These are phyloP conservation scores for Plantago rigida DNA, from an alignment of 305 asterid genomes.

Conservation along the genomic window DNA sequence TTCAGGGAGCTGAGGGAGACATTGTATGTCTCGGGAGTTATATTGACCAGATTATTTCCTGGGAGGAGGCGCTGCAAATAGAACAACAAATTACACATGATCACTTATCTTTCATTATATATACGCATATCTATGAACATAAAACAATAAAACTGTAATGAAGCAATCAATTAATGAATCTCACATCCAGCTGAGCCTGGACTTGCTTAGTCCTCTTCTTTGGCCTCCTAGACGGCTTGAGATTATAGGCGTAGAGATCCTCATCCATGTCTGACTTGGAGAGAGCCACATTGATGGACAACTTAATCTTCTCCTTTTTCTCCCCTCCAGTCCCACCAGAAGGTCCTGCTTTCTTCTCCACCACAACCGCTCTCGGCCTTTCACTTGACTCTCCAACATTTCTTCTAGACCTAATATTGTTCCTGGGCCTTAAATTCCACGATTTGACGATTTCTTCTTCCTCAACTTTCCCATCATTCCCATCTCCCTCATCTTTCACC, in stretches of 20 bases:
- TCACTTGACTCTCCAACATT: no score
- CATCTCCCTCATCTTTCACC: no score
- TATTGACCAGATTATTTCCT: not conserved
- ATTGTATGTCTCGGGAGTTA: not conserved
- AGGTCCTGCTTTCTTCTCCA: no score
- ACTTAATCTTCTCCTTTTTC: conserved; percentile 44
- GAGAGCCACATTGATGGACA: conserved; percentile 38
- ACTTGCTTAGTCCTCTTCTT: conserved; percentile 56
- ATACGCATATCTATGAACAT: conserved; percentile 10
- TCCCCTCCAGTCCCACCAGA: conserved; percentile 27
- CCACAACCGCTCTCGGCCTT: no score
- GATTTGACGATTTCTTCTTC: no score
- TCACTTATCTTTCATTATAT: not conserved
- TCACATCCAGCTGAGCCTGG: conserved; percentile 61
- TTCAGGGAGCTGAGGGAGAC: no score
- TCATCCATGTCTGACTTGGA: conserved; percentile 66
- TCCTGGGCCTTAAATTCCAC: no score
- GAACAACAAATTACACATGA: no score
- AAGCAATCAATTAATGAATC: conserved; percentile 18
- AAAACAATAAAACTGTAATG: conserved; percentile 4
- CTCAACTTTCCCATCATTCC: no score
- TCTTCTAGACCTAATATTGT: no score
- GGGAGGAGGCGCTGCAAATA: not conserved
- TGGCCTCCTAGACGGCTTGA: conserved; percentile 72
- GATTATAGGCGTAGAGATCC: conserved; percentile 60